Evolutionary conservation across 768 basidiomycete species (phyloP).

Genomic region (Tulasnella sp.): DNA sequence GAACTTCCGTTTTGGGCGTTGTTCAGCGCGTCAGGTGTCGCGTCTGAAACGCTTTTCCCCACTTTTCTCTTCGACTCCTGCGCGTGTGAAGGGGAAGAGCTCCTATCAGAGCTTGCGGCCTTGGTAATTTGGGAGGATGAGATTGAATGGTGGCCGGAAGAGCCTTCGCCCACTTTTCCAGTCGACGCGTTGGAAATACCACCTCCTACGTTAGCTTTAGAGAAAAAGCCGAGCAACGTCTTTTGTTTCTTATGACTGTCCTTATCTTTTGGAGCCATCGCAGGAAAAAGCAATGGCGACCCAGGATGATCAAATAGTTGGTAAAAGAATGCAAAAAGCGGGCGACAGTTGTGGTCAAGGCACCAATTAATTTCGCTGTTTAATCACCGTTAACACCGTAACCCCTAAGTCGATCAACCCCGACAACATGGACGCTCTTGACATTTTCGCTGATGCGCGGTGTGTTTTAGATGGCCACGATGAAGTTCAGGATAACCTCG

Average conservation of each 20-base stretch:
- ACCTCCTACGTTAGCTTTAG: no score
- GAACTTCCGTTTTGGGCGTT: neutral
- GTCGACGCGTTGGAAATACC: neutral
- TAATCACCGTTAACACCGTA: neutral
- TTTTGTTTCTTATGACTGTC: slow-evolving; percentile 14
- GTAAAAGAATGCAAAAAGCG: neutral
- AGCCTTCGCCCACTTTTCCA: neutral
- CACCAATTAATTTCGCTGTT: no score
- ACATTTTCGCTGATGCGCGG: neutral
- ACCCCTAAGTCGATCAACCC: neutral
- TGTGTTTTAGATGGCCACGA: slow-evolving; percentile 7
- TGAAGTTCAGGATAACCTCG: neutral
- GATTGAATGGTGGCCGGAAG: neutral
- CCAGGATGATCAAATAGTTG: neutral
- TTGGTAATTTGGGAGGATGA: neutral
- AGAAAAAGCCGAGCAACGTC: slow-evolving; percentile 13
- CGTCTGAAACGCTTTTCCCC: slow-evolving; percentile 34
- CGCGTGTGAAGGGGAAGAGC: neutral
- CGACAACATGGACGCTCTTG: neutral
- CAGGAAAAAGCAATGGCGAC: neutral
- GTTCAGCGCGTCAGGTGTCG: slow-evolving; percentile 16
- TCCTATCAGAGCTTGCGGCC: neutral
- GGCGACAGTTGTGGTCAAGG: no score
- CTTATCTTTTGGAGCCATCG: slow-evolving; percentile 15
- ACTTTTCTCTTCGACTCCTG: slow-evolving; percentile 66